Conservation (phyloP, 805 yeast genomes). For the Candida hungchunana region DNA sequence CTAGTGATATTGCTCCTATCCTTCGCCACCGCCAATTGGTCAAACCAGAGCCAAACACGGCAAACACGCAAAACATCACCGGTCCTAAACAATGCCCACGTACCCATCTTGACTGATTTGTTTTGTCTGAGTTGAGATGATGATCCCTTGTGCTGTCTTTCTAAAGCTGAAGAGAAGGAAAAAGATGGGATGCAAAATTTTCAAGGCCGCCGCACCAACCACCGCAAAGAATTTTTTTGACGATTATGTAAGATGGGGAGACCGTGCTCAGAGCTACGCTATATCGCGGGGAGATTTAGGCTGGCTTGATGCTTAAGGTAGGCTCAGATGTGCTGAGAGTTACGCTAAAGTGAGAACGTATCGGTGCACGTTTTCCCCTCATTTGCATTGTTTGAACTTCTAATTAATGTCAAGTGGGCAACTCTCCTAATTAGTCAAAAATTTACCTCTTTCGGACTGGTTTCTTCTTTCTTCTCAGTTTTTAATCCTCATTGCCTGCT, state of each 20-base stretch:
- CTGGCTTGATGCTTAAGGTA: no score
- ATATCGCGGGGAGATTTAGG: no score
- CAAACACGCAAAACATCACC: not conserved
- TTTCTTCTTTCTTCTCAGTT: no score
- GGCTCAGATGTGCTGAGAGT: not conserved
- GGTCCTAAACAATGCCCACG: conserved; percentile 8
- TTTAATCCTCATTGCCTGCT: no score
- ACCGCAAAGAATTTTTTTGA: conserved; percentile 5
- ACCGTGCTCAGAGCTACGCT: not conserved
- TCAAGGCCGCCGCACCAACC: conserved; percentile 7
- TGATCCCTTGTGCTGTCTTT: conserved; percentile 10
- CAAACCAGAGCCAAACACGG: not conserved
- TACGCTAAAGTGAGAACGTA: no score
- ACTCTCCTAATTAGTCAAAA: no score
- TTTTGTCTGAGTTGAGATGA: conserved; percentile 13
- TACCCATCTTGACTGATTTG: conserved; percentile 28
- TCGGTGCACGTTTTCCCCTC: no score
- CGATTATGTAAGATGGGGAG: conserved; percentile 2
- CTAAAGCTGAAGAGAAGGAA: conserved; percentile 1
- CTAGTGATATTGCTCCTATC: no score
- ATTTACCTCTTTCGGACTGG: no score
- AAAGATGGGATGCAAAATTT: conserved; percentile 12
- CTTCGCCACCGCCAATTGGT: not conserved
- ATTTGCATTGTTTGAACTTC: no score
- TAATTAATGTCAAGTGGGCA: no score